Percentiles rank a stretch among this genome's conserved stretches.
Conservation (phyloP, 495 filamentous ascomycete species). For the Xylaria longipes region DNA sequence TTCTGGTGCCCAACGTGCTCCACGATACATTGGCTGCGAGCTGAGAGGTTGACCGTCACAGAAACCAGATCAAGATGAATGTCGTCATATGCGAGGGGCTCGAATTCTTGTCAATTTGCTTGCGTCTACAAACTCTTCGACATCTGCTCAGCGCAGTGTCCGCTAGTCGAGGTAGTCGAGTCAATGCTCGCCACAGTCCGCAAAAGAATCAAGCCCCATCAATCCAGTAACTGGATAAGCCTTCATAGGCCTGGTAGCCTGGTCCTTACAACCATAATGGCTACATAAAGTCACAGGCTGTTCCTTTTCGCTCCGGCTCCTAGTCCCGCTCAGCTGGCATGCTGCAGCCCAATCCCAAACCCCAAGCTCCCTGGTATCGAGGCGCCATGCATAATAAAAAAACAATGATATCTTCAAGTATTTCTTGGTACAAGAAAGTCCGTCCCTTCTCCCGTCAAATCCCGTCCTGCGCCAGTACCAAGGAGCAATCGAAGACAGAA, state of each 20-base stretch:
- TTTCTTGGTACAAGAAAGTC: slow-evolving; percentile 43
- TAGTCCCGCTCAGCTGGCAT: slow-evolving; percentile 33
- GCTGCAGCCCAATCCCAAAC: slow-evolving; percentile 32
- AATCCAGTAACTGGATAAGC: slow-evolving; percentile 44
- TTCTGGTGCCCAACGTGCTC: neutral
- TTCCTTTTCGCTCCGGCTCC: slow-evolving; percentile 19
- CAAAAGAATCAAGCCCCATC: slow-evolving; percentile 45
- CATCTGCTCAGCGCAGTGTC: slow-evolving; percentile 25
- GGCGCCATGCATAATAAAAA: slow-evolving; percentile 45
- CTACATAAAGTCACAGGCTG: slow-evolving; percentile 8
- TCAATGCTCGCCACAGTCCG: slow-evolving; percentile 31
- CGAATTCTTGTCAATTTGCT: slow-evolving; percentile 39
- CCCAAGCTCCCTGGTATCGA: slow-evolving; percentile 40
- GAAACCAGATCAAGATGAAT: slow-evolving; percentile 21
- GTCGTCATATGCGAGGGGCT: slow-evolving; percentile 36
- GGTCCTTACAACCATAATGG: slow-evolving; percentile 20
- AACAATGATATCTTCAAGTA: slow-evolving; percentile 45
- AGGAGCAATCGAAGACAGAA: slow-evolving; percentile 42
- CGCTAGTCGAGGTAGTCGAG: slow-evolving; percentile 28
- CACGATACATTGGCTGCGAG: slow-evolving; percentile 4
- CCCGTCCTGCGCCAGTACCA: slow-evolving; percentile 44
- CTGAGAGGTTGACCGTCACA: slow-evolving; percentile 12
- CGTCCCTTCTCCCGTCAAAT: slow-evolving; percentile 37
- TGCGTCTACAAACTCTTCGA: slow-evolving; percentile 22
- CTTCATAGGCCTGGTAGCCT: slow-evolving; percentile 29